Conservation (phyloP, 352 stramenopile species). For the Phytophthora tubulina region DNA sequence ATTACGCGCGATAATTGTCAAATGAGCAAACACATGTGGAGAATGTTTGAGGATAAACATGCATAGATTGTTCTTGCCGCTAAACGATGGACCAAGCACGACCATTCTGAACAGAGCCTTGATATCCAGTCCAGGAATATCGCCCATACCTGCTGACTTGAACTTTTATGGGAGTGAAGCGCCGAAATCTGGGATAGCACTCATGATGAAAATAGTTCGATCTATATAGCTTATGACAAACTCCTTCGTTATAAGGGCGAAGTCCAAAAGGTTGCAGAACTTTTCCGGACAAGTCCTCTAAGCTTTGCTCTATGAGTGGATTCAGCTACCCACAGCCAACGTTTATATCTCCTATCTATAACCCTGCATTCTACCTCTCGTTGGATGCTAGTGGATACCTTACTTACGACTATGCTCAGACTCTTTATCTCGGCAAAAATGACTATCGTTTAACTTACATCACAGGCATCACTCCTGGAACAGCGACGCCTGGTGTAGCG, state of each 20-base stretch:
- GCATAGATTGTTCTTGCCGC: constrained; percentile 16
- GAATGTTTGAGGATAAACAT: constrained; percentile 21
- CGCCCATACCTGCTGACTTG: neutral
- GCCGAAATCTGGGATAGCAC: constrained; percentile 13
- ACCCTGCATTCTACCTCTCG: constrained; percentile 12
- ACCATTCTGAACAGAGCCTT: constrained; percentile 17
- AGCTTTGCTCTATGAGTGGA: no score
- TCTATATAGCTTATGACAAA: constrained; percentile 19
- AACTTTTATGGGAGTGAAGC: constrained; percentile 8
- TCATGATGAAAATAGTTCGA: constrained; percentile 12
- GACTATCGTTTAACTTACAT: constrained; percentile 12
- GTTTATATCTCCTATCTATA: constrained; percentile 14
- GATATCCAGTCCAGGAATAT: constrained; percentile 6
- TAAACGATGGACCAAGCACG: constrained; percentile 1
- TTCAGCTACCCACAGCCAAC: constrained; percentile 14
- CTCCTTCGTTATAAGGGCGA: no score
- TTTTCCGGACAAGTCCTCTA: no score
- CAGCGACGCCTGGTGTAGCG: no score
- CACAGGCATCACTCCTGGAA: no score
- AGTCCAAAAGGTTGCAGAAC: no score
- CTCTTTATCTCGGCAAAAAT: constrained; percentile 8
- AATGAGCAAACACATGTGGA: constrained; percentile 19
- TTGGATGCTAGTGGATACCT: constrained; percentile 7
- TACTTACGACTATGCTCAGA: constrained; percentile 4
- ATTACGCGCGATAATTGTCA: constrained; percentile 21